These are phyloP conservation scores for Pinus taeda DNA, from an alignment of 75 land plant genomes.

Conservation along the genomic window DNA sequence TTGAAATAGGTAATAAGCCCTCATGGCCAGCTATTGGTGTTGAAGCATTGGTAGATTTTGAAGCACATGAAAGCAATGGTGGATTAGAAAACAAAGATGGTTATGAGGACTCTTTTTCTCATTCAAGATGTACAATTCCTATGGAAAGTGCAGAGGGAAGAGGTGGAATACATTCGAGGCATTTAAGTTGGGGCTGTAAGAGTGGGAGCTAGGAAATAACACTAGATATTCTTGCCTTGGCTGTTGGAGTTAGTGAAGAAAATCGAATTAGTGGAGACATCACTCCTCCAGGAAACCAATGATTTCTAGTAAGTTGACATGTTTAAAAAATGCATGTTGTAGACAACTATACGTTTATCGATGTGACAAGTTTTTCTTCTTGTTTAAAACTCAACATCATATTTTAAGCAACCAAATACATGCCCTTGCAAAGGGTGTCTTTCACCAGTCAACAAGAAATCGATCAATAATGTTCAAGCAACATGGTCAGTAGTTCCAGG, in stretches of 20 bases:
- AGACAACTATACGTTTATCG: too few relatives aligned
- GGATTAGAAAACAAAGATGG: slow-evolving; percentile 56
- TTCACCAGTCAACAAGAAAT: too few relatives aligned
- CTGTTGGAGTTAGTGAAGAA: slow-evolving; percentile 21
- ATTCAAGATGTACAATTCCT: slow-evolving; percentile 29
- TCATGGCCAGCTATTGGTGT: slow-evolving; percentile 45
- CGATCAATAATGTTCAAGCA: too few relatives aligned
- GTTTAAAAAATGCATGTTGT: too few relatives aligned
- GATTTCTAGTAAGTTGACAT: not conserved
- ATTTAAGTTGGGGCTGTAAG: slow-evolving; percentile 94
- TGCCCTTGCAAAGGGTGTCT: too few relatives aligned
- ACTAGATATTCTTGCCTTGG: slow-evolving; percentile 75
- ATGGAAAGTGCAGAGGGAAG: slow-evolving; percentile 33
- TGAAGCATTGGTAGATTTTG: slow-evolving; percentile 29
- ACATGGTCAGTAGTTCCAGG: too few relatives aligned
- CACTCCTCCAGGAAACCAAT: slow-evolving; percentile 5
- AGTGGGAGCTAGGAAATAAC: slow-evolving; percentile 96
- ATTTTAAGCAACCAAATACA: too few relatives aligned
- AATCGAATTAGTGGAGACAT: not conserved
- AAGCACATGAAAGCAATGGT: slow-evolving; percentile 32
- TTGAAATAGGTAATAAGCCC: slow-evolving; percentile 74
- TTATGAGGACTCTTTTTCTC: slow-evolving; percentile 33
- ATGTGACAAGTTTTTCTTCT: too few relatives aligned
- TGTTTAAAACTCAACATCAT: too few relatives aligned
- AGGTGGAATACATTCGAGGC: slow-evolving; percentile 53